Evolutionary conservation across 345 rosid genomes (phyloP).

Genomic region (Aethionema arabicum): DNA sequence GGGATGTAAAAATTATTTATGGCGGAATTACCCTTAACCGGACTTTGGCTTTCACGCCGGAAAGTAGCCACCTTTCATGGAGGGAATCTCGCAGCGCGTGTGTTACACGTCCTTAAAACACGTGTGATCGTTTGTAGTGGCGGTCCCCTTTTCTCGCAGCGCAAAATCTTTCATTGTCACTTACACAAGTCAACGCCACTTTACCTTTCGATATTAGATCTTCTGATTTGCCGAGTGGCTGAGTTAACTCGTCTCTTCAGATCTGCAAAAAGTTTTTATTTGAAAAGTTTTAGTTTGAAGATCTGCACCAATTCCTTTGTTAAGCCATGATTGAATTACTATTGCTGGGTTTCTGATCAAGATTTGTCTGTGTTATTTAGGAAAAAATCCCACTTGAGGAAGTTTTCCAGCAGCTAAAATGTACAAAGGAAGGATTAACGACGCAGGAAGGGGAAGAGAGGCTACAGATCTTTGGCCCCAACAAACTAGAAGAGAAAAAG

Average conservation of each 20-base stretch:
- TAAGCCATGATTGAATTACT: not conserved
- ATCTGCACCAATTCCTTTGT: no score
- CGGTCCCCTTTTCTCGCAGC: constrained; percentile 30
- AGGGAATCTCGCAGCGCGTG: constrained; percentile 37
- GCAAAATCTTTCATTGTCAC: constrained; percentile 27
- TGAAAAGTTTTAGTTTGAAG: not conserved
- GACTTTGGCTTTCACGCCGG: constrained; percentile 38
- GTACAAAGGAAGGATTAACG: constrained; percentile 72
- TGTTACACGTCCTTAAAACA: constrained; percentile 23
- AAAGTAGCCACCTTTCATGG: constrained; percentile 40
- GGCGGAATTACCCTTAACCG: constrained; percentile 33
- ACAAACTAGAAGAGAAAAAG: constrained; percentile 93
- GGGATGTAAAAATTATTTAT: constrained; percentile 13
- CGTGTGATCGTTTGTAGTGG: constrained; percentile 30
- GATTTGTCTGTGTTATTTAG: constrained; percentile 39
- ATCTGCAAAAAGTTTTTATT: constrained; percentile 6
- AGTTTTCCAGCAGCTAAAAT: constrained; percentile 81
- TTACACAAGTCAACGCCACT: constrained; percentile 35
- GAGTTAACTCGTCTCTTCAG: constrained; percentile 25
- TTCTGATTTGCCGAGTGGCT: constrained; percentile 16
- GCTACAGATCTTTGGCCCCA: constrained; percentile 75
- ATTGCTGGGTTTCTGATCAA: constrained; percentile 5
- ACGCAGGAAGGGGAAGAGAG: constrained; percentile 74
- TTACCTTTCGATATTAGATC: not conserved
- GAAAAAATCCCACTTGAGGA: constrained; percentile 81